phyloP scores from a whole-genome alignment of 768 basidiomycete genomes.

The Pleurotus pulmonarius region DNA sequence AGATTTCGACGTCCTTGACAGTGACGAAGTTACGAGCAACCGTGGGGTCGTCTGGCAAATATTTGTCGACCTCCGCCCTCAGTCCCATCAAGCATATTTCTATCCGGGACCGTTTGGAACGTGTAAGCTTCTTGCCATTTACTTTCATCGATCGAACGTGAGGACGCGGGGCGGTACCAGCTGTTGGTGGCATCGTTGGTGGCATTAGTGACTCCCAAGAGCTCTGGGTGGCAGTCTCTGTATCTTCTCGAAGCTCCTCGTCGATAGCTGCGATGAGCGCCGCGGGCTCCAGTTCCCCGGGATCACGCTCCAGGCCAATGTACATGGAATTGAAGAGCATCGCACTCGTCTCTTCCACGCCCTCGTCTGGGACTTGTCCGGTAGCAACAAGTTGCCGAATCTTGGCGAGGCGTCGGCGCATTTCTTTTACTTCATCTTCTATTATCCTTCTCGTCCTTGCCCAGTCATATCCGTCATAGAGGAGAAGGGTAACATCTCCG shows the following conservation, averaged over 20 bases:
- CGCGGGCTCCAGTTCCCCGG: constrained; percentile 69
- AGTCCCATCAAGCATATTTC: constrained; percentile 75
- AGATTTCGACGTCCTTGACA: constrained; percentile 76
- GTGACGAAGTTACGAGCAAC: constrained; percentile 67
- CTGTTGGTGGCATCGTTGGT: constrained; percentile 16
- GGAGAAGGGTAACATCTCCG: constrained; percentile 60
- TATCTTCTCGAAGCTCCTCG: constrained; percentile 76
- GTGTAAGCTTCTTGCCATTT: constrained; percentile 58
- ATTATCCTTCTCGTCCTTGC: constrained; percentile 77
- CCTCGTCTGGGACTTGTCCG: constrained; percentile 82
- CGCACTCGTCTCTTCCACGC: constrained; percentile 66
- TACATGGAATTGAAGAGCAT: constrained; percentile 93
- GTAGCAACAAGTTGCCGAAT: constrained; percentile 89
- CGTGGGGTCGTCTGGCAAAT: constrained; percentile 46
- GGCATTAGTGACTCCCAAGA: constrained; percentile 89
- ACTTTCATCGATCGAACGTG: constrained; percentile 35
- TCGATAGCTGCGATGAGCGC: constrained; percentile 90
- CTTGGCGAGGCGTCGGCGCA: constrained; percentile 81
- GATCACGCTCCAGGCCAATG: constrained; percentile 81
- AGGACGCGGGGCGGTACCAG: constrained; percentile 30
- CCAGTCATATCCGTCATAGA: constrained; percentile 98
- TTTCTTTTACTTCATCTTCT: constrained; percentile 83
- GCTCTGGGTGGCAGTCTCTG: constrained; percentile 72
- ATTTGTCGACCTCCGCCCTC: constrained; percentile 65
- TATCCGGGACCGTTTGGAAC: constrained; percentile 78